A percentile compares a stretch with the other conserved stretches of the same genome.
Evolutionary conservation across 306 rosid species (phyloP).

Genomic region (Casuarina equisetifolia): DNA sequence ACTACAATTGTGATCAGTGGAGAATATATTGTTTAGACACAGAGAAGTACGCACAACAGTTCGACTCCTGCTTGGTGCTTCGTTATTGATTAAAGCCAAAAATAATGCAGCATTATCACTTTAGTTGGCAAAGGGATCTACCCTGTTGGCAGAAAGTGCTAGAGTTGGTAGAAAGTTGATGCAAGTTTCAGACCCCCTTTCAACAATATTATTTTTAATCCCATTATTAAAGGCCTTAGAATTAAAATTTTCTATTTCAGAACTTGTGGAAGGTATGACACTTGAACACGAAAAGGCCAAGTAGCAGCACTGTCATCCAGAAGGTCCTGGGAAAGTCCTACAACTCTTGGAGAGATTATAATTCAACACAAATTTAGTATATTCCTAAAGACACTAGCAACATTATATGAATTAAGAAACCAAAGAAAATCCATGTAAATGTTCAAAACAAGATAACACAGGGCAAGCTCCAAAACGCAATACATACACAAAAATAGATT

Average conservation of each 20-base stretch:
- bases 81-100: not conserved
- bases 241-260: not conserved
- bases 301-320: not conserved
- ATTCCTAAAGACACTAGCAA: not conserved
- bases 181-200: not conserved
- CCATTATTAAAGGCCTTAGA: not conserved
- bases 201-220: not conserved
- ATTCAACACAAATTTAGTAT: not conserved
- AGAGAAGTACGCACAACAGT: not conserved
- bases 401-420: not conserved
- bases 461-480: not conserved
- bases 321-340: not conserved
- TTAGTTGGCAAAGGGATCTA: not conserved
- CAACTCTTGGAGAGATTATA: not conserved
- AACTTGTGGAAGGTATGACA: not conserved
- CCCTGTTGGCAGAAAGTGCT: not conserved
- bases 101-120: not conserved
- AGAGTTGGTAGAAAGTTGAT: not conserved
- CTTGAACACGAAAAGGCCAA: not conserved
- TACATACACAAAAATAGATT: not conserved
- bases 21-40: too few species aligned
- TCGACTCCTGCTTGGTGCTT: not conserved
- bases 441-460: not conserved
- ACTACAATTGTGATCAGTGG: too few species aligned
- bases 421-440: not conserved